These are phyloP conservation scores for Psilocybe mexicana DNA, from an alignment of 1,284 basidiomycete genomes.

Conservation along the genomic window DNA sequence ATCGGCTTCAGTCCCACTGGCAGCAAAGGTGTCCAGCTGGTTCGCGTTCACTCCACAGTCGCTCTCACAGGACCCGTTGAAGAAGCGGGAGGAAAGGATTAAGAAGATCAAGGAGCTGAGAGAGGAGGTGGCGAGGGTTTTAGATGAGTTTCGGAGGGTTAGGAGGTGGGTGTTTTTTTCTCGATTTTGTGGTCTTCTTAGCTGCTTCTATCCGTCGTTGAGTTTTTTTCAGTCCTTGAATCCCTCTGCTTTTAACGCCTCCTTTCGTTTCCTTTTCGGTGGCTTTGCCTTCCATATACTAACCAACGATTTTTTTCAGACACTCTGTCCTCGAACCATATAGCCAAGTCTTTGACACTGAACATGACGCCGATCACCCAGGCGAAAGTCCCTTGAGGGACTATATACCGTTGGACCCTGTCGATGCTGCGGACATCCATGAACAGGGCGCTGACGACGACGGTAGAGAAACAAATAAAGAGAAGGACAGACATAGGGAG, in stretches of 20 bases:
- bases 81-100: background rate
- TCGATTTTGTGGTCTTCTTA: too few species aligned
- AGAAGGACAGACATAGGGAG: background rate
- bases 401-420: background rate
- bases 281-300: background rate
- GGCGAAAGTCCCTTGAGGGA: background rate
- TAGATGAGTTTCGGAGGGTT: background rate
- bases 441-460: background rate
- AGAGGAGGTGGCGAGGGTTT: background rate
- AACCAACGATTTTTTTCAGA: slow-evolving; percentile 33
- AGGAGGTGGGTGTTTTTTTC: too few species aligned
- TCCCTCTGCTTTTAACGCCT: too few species aligned
- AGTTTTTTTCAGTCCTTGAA: too few species aligned
- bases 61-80: background rate
- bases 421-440: background rate
- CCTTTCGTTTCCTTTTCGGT: too few species aligned
- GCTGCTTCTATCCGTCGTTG: too few species aligned
- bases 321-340: slow-evolving; percentile 73
- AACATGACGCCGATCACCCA: background rate
- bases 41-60: too few species aligned
- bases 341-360: slow-evolving; percentile 53
- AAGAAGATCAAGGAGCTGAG: background rate
- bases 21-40: too few species aligned
- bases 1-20: too few species aligned
- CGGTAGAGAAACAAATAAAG: background rate